Evolutionary conservation across 345 rosid genomes (phyloP).

Genomic region (Dipteronia dyeriana): DNA sequence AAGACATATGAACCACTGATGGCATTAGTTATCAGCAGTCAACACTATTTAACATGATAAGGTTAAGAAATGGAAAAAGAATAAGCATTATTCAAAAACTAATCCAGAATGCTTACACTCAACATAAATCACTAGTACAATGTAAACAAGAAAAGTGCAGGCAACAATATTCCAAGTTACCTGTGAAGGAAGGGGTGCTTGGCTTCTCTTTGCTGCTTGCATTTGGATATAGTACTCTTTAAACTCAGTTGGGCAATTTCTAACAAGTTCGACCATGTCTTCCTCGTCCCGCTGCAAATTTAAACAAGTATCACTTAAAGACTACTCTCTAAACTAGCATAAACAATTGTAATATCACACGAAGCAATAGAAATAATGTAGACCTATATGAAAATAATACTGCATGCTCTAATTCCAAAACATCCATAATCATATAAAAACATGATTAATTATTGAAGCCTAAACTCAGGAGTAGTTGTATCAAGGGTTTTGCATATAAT

Average conservation of each 20-base stretch:
- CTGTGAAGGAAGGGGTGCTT: conserved; percentile 89
- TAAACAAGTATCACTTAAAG: conserved; percentile 14
- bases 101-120: not conserved
- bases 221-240: conserved; percentile 90
- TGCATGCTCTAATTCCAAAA: not conserved
- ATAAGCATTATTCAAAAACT: not conserved
- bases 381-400: not conserved
- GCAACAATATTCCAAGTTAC: conserved; percentile 35
- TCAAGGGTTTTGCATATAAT: not conserved
- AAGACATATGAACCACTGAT: not conserved
- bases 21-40: not conserved
- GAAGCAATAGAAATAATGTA: conserved; percentile 1
- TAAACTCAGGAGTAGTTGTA: not conserved
- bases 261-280: conserved; percentile 78
- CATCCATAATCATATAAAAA: not conserved
- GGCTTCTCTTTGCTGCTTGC: conserved; percentile 94
- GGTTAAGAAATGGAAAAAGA: not conserved
- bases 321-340: not conserved
- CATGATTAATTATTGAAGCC: not conserved
- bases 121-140: not conserved
- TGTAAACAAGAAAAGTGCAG: not conserved
- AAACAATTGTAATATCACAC: conserved; percentile 9
- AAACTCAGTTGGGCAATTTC: conserved; percentile 74
- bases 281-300: conserved; percentile 77
- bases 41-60: not conserved